Percentiles rank a stretch among this genome's conserved stretches.
phyloP scores from a whole-genome alignment of 257 asterid species.

The Penstemon eatonii region DNA sequence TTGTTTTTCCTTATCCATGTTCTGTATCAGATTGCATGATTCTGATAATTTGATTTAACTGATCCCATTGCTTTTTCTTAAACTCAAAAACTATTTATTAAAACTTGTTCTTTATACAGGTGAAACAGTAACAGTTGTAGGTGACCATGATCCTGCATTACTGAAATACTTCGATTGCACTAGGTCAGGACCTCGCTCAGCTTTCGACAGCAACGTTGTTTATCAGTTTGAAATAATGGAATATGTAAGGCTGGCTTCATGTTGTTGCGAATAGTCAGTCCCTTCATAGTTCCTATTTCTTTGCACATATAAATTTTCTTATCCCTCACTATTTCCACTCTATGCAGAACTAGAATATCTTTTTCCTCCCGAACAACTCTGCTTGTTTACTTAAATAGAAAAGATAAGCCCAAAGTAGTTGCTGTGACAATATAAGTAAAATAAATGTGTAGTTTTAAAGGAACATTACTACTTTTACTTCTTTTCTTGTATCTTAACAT shows the following conservation, averaged over 20 bases:
- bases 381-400: constrained; percentile 3
- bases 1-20: neutral
- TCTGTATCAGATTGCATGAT: constrained; percentile 9
- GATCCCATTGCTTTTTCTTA: constrained; percentile 17
- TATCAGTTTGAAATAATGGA: constrained; percentile 98
- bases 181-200: constrained; percentile 99
- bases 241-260: constrained; percentile 64
- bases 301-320: constrained; percentile 5
- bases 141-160: constrained; percentile 86
- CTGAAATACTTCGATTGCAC: constrained; percentile 92
- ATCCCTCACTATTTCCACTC: neutral
- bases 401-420: neutral
- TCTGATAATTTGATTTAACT: constrained; percentile 11
- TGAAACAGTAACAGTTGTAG: constrained; percentile 92
- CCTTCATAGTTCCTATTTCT: constrained; percentile 12
- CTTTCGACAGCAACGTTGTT: constrained; percentile 92
- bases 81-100: constrained; percentile 15
- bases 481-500: constrained; percentile 10
- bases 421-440: constrained; percentile 13
- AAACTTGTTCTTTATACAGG: constrained; percentile 49
- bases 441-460: neutral
- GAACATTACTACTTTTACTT: constrained; percentile 11
- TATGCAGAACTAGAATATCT: constrained; percentile 4
- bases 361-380: constrained; percentile 16
- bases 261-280: constrained; percentile 20